phyloP scores from a whole-genome alignment of 345 rosid genomes.

The Eucalyptus pumila region DNA sequence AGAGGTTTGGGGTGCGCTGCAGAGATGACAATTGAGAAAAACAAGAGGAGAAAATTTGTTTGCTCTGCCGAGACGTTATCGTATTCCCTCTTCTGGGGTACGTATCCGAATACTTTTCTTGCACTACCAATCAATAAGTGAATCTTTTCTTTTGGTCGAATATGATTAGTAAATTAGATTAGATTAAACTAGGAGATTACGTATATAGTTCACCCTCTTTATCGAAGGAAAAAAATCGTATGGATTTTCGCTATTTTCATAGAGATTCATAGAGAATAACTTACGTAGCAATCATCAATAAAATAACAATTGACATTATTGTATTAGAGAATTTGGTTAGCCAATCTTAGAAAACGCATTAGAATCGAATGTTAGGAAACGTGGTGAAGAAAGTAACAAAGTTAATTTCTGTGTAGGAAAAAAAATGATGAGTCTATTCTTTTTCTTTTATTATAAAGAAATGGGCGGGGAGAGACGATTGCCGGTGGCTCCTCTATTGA shows the following conservation, averaged over 20 bases:
- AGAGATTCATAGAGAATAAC: not conserved
- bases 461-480: not conserved
- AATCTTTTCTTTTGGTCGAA: not conserved
- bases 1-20: not conserved
- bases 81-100: not conserved
- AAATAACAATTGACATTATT: too few species aligned
- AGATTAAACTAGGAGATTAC: not conserved
- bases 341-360: too few species aligned
- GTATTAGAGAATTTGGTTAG: not conserved
- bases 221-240: too few species aligned
- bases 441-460: not conserved
- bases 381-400: too few species aligned
- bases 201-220: too few species aligned
- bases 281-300: fast-evolving
- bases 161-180: not conserved
- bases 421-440: not conserved
- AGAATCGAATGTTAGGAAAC: too few species aligned
- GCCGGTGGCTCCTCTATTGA: fast-evolving
- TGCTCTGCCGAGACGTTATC: not conserved
- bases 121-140: too few species aligned
- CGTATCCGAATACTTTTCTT: not conserved
- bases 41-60: not conserved
- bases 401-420: too few species aligned
- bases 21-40: not conserved
- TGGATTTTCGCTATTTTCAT: too few species aligned